Evolutionary conservation across 2,329 filamentous ascomycete genomes (phyloP).

Genomic region (Neonectria neomacrospora): DNA sequence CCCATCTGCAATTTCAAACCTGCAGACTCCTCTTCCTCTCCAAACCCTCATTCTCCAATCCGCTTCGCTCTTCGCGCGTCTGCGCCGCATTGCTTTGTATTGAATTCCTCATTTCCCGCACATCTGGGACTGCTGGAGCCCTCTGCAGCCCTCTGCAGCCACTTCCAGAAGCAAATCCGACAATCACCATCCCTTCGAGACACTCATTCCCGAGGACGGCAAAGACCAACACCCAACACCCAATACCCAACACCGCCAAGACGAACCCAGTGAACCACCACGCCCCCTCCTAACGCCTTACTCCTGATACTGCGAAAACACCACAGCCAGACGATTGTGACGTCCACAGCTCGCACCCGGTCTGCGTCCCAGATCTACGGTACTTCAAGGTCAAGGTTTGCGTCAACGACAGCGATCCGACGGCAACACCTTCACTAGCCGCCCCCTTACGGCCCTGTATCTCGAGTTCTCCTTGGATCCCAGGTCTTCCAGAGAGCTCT

Average conservation of each 20-base stretch:
- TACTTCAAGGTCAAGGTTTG: constrained; percentile 1
- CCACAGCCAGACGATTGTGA: constrained; percentile 4
- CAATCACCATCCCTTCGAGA: constrained; percentile 14
- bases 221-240: constrained; percentile 6
- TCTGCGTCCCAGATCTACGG: background rate
- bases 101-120: constrained; percentile 14
- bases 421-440: constrained; percentile 24
- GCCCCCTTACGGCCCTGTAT: constrained; percentile 1
- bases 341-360: background rate
- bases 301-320: constrained; percentile 5
- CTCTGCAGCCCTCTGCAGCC: constrained; percentile 14
- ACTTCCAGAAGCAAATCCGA: constrained; percentile 17
- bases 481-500: background rate
- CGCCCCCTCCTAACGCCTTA: constrained; percentile 9
- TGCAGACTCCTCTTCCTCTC: constrained; percentile 1
- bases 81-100: constrained; percentile 1
- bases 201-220: constrained; percentile 19
- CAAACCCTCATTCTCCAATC: constrained; percentile 3
- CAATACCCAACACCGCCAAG: constrained; percentile 7
- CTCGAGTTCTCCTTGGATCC: constrained; percentile 3
- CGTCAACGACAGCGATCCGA: constrained; percentile 13
- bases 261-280: constrained; percentile 6
- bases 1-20: constrained; percentile 2
- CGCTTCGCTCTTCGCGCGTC: background rate
- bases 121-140: constrained; percentile 9